Percentiles rank a stretch among this genome's conserved stretches.
Evolutionary conservation across 805 yeast species (phyloP).

Genomic region (Diddensiella santjacobensis): DNA sequence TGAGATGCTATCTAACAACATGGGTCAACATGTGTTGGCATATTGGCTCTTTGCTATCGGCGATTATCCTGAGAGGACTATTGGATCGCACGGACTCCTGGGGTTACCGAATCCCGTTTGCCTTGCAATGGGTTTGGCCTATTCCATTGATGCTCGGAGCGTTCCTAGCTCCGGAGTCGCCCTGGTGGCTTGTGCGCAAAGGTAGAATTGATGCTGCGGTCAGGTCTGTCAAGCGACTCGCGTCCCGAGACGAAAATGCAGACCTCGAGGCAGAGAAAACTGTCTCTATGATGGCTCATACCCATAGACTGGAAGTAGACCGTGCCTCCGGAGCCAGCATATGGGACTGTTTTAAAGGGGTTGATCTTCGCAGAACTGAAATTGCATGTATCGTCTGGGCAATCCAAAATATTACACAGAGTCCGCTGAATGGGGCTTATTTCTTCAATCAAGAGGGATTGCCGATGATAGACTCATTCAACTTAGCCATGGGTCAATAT

Average conservation of each 20-base stretch:
- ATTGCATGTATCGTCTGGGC: slow-evolving; percentile 44
- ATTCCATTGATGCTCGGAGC: slow-evolving; percentile 39
- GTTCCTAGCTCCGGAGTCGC: slow-evolving; percentile 50
- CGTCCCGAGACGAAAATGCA: slow-evolving; percentile 36
- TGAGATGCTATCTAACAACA: slow-evolving; percentile 49
- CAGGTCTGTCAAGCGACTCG: slow-evolving; percentile 37
- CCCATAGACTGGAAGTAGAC: slow-evolving; percentile 35
- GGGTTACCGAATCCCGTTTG: slow-evolving; percentile 53
- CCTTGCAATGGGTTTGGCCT: slow-evolving; percentile 59
- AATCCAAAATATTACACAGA: slow-evolving; percentile 37
- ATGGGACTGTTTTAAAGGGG: slow-evolving; percentile 46
- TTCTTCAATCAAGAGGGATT: slow-evolving; percentile 44
- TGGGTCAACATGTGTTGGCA: slow-evolving; percentile 52
- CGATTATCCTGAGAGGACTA: slow-evolving; percentile 46
- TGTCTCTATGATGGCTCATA: slow-evolving; percentile 44
- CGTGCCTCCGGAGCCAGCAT: slow-evolving; percentile 23
- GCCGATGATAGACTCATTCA: slow-evolving; percentile 34
- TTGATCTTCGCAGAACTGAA: slow-evolving; percentile 48
- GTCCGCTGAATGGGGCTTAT: slow-evolving; percentile 40
- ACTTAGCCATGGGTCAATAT: slow-evolving; percentile 45
- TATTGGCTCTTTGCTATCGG: slow-evolving; percentile 51
- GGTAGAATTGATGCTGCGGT: slow-evolving; percentile 42
- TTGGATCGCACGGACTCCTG: slow-evolving; percentile 25
- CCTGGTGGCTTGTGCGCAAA: slow-evolving; percentile 50
- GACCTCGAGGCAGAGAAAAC: slow-evolving; percentile 43